phyloP scores from a whole-genome alignment of 495 filamentous ascomycete genomes.

The Apiosordaria backusii region DNA sequence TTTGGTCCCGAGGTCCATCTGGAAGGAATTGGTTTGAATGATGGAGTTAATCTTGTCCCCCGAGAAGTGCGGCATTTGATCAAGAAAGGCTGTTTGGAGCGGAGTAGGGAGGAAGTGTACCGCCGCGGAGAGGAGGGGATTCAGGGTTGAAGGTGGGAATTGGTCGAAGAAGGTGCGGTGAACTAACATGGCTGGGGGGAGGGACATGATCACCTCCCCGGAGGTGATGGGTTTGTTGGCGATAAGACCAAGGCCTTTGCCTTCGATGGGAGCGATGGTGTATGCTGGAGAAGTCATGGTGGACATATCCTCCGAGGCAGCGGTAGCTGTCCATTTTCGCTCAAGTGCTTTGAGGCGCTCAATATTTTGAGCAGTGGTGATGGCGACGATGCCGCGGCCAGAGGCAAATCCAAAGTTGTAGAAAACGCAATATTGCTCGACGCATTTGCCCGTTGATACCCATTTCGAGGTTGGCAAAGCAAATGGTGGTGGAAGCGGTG shows the following conservation, averaged over 20 bases:
- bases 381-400: slow-evolving; percentile 25
- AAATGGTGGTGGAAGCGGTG: not conserved
- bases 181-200: slow-evolving; percentile 25
- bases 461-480: slow-evolving; percentile 1
- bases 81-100: slow-evolving; percentile 13
- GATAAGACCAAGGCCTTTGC: slow-evolving; percentile 28
- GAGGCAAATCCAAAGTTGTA: slow-evolving; percentile 25
- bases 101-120: slow-evolving; percentile 19
- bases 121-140: slow-evolving; percentile 26
- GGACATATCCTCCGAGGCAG: not conserved
- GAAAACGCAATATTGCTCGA: slow-evolving; percentile 27
- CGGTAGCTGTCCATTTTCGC: not conserved
- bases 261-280: slow-evolving; percentile 15
- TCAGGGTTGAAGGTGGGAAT: slow-evolving; percentile 10
- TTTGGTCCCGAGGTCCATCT: slow-evolving; percentile 21
- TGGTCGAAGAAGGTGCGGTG: slow-evolving; percentile 24
- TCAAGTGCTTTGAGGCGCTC: slow-evolving; percentile 15
- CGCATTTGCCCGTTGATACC: slow-evolving; percentile 17
- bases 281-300: not conserved
- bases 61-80: slow-evolving; percentile 21
- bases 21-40: slow-evolving; percentile 32
- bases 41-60: slow-evolving; percentile 26
- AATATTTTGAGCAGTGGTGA: slow-evolving; percentile 26
- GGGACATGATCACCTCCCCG: slow-evolving; percentile 24
- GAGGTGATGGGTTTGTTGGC: slow-evolving; percentile 23